phyloP scores from a whole-genome alignment of 805 yeast species.

The Cyberlindnera bimundalis region DNA sequence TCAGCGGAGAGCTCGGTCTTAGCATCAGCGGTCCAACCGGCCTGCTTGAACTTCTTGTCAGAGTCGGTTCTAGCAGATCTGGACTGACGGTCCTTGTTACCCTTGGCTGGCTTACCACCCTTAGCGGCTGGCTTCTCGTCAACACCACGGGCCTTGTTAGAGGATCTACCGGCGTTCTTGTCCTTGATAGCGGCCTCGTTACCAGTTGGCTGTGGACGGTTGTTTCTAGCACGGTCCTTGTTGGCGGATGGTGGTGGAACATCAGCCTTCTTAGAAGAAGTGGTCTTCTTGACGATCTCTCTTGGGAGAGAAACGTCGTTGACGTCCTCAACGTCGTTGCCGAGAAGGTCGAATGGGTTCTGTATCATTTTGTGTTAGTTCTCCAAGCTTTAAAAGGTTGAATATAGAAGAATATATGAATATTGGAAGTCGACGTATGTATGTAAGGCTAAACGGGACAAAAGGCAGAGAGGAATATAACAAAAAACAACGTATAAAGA shows the following conservation, averaged over 20 bases:
- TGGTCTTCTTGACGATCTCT: slow-evolving; percentile 77
- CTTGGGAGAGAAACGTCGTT: slow-evolving; percentile 52
- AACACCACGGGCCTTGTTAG: slow-evolving; percentile 46
- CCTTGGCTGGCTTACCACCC: slow-evolving; percentile 51
- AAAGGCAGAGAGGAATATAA: too few relatives aligned
- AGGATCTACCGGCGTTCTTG: slow-evolving; percentile 66
- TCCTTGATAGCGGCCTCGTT: slow-evolving; percentile 84
- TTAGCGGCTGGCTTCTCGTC: slow-evolving; percentile 34
- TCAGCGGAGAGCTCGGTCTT: slow-evolving; percentile 68
- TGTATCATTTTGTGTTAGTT: slow-evolving; percentile 28
- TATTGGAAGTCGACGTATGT: too few relatives aligned
- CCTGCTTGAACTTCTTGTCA: slow-evolving; percentile 72
- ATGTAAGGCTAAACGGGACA: too few relatives aligned
- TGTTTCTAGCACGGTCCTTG: slow-evolving; percentile 73
- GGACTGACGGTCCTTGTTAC: slow-evolving; percentile 74
- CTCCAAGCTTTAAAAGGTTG: neutral
- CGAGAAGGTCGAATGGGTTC: slow-evolving; percentile 83
- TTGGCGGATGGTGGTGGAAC: slow-evolving; percentile 78
- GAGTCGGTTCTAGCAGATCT: slow-evolving; percentile 83
- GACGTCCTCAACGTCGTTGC: slow-evolving; percentile 84
- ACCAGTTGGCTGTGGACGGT: slow-evolving; percentile 68
- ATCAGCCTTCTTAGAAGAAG: slow-evolving; percentile 85
- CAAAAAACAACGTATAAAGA: too few relatives aligned
- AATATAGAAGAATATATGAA: too few relatives aligned
- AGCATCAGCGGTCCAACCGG: slow-evolving; percentile 84